Percentiles rank a stretch among this genome's conserved stretches.
phyloP scores from a whole-genome alignment of 768 basidiomycete genomes.

The Mycena galopus region DNA sequence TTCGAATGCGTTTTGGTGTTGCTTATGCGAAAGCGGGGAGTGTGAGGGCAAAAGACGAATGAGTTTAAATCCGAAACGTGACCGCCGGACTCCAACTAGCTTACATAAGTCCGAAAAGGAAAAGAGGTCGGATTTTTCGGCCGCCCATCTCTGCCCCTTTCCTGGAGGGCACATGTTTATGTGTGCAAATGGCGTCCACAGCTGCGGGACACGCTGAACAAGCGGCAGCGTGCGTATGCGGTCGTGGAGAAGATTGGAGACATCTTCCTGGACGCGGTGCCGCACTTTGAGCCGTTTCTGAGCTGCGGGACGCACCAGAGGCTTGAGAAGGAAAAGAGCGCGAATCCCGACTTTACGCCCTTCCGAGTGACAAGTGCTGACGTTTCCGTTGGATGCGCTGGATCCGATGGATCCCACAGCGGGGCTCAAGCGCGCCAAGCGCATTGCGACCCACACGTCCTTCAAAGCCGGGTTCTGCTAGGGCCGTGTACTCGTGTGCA shows the following conservation, averaged over 20 bases:
- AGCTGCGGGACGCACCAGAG: slow-evolving; percentile 96
- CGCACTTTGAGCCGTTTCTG: slow-evolving; percentile 93
- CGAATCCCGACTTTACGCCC: slow-evolving; percentile 94
- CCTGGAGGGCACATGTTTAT: no score
- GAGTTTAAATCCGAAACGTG: no score
- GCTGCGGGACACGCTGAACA: slow-evolving; percentile 91
- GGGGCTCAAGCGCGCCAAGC: slow-evolving; percentile 92
- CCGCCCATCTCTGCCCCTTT: no score
- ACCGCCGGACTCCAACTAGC: no score
- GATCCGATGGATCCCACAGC: slow-evolving; percentile 92
- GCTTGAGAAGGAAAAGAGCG: slow-evolving; percentile 97
- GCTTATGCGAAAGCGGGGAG: no score
- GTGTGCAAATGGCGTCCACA: no score
- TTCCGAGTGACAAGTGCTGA: slow-evolving; percentile 97
- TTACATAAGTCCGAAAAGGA: no score
- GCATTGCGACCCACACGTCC: slow-evolving; percentile 96
- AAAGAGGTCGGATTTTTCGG: no score
- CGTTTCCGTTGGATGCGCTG: slow-evolving; percentile 94
- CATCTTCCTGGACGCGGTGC: slow-evolving; percentile 87
- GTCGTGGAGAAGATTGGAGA: slow-evolving; percentile 95
- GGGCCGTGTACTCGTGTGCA: slow-evolving; percentile 92
- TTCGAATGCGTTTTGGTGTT: no score
- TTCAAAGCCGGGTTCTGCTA: slow-evolving; percentile 97
- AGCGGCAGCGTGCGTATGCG: slow-evolving; percentile 94
- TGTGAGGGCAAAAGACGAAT: no score